A percentile compares a stretch with the other conserved stretches of the same genome.
Conservation (phyloP, 208 protist genomes). For the Acanthamoeba lenticulata region DNA sequence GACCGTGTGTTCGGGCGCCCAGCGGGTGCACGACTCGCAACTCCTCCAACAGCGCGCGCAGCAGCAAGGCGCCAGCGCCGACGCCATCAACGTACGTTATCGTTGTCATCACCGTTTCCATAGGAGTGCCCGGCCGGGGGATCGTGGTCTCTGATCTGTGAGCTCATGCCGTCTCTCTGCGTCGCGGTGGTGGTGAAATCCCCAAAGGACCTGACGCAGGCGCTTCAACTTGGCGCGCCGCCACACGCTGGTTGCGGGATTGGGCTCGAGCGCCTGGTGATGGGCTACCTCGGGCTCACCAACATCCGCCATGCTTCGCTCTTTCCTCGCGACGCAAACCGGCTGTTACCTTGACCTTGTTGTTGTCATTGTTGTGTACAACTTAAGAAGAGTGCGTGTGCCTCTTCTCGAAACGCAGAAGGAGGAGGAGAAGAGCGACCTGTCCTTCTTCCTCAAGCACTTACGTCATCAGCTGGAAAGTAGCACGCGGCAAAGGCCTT, state of each 20-base stretch:
- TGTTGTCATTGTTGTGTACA: too few relatives aligned
- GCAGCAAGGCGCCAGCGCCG: neutral
- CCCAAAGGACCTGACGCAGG: slow-evolving; percentile 96
- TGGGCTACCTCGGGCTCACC: slow-evolving; percentile 98
- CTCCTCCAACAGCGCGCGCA: slow-evolving; percentile 86
- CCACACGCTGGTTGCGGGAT: slow-evolving; percentile 99
- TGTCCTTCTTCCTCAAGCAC: too few relatives aligned
- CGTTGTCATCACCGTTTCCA: neutral
- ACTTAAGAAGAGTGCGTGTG: too few relatives aligned
- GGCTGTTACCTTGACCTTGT: slow-evolving; percentile 96
- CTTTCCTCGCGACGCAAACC: slow-evolving; percentile 98
- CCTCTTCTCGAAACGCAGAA: too few relatives aligned
- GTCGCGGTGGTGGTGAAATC: slow-evolving; percentile 86
- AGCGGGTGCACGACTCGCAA: slow-evolving; percentile 98
- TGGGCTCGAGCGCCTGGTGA: slow-evolving; percentile 98
- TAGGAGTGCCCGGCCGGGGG: neutral
- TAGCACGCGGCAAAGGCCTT: slow-evolving; percentile 17
- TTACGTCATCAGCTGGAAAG: neutral
- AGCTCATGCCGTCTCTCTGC: neutral
- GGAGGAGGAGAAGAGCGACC: too few relatives aligned
- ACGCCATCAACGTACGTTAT: neutral
- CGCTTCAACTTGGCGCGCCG: slow-evolving; percentile 96
- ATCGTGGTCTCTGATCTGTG: neutral
- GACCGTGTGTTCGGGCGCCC: slow-evolving; percentile 99
- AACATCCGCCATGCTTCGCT: slow-evolving; percentile 98